Evolutionary conservation across 495 filamentous ascomycete genomes (phyloP).

Genomic region (Thermothielavioides terrestris): DNA sequence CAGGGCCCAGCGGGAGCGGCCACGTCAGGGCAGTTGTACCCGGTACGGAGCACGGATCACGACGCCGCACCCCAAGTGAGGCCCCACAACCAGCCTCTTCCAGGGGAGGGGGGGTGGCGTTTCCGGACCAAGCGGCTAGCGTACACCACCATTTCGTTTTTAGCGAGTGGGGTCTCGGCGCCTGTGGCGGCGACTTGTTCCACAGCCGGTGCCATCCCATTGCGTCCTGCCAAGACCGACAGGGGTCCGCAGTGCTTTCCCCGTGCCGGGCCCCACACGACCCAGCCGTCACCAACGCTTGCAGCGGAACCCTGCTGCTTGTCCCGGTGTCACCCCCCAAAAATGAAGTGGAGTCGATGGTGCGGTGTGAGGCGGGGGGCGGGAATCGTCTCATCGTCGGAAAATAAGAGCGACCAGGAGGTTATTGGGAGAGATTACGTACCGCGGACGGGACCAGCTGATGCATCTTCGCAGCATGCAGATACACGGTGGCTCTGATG

Average conservation of each 20-base stretch:
- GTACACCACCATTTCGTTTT: conserved; percentile 25
- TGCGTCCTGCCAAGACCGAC: conserved; percentile 18
- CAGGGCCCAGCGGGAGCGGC: too few relatives aligned
- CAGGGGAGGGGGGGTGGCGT: conserved; percentile 21
- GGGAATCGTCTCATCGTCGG: not conserved
- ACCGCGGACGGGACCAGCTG: too few relatives aligned
- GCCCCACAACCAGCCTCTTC: conserved; percentile 16
- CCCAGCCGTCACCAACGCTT: conserved; percentile 18
- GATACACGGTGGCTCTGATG: too few relatives aligned
- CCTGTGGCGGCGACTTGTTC: conserved; percentile 23
- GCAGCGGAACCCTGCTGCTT: not conserved
- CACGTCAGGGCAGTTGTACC: too few relatives aligned
- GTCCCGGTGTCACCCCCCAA: too few relatives aligned
- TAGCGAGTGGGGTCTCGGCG: conserved; percentile 16
- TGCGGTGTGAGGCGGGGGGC: not conserved
- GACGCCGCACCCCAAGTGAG: too few relatives aligned
- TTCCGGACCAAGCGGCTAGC: conserved; percentile 29
- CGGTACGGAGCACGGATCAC: too few relatives aligned
- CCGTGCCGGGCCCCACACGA: conserved; percentile 11
- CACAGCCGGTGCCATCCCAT: conserved; percentile 12
- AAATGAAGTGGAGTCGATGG: not conserved
- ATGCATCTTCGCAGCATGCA: too few relatives aligned
- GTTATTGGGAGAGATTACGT: too few relatives aligned
- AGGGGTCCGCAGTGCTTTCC: conserved; percentile 11
- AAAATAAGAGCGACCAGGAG: not conserved